phyloP scores from a whole-genome alignment of 1,284 basidiomycete genomes.

The Tranzscheliella williamsii region DNA sequence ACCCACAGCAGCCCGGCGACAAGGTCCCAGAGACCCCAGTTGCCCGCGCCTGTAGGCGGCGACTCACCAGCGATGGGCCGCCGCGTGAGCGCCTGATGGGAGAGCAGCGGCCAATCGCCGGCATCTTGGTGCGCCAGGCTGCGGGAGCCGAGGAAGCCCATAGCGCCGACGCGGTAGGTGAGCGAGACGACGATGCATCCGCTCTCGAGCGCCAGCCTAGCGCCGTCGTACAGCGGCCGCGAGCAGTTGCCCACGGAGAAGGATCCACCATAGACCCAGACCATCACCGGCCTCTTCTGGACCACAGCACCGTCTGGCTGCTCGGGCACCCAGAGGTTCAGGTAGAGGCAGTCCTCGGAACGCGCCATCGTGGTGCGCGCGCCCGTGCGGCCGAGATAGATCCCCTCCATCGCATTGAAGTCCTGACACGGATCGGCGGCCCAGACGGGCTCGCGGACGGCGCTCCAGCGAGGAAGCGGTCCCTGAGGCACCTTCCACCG shows the following conservation, averaged over 20 bases:
- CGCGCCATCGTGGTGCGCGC: conserved; percentile 17
- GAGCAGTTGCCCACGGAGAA: conserved; percentile 46
- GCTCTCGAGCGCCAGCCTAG: conserved; percentile 25
- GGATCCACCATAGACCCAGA: conserved; percentile 65
- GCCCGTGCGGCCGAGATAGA: conserved; percentile 12
- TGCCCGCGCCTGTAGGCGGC: conserved; percentile 50
- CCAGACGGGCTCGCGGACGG: conserved; percentile 10
- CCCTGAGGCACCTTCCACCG: conserved; percentile 68
- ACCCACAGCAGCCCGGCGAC: conserved; percentile 67
- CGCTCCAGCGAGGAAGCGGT: conserved; percentile 14
- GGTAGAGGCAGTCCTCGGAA: conserved; percentile 66
- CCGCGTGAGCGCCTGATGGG: conserved; percentile 4
- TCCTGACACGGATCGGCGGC: conserved; percentile 34
- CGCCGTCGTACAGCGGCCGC: conserved; percentile 14
- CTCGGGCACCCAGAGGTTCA: conserved; percentile 62
- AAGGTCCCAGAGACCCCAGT: conserved; percentile 71
- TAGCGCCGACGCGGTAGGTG: conserved; percentile 64
- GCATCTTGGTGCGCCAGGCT: conserved; percentile 58
- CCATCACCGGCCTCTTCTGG: conserved; percentile 66
- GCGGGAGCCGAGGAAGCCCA: conserved; percentile 65
- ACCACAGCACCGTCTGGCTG: background rate
- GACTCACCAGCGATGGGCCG: conserved; percentile 1
- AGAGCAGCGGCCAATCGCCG: conserved; percentile 23
- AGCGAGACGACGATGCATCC: conserved; percentile 64
- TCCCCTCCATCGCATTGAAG: conserved; percentile 25